Evolutionary conservation across 495 filamentous ascomycete species (phyloP).

Genomic region (Trichocladium uniseriatum): DNA sequence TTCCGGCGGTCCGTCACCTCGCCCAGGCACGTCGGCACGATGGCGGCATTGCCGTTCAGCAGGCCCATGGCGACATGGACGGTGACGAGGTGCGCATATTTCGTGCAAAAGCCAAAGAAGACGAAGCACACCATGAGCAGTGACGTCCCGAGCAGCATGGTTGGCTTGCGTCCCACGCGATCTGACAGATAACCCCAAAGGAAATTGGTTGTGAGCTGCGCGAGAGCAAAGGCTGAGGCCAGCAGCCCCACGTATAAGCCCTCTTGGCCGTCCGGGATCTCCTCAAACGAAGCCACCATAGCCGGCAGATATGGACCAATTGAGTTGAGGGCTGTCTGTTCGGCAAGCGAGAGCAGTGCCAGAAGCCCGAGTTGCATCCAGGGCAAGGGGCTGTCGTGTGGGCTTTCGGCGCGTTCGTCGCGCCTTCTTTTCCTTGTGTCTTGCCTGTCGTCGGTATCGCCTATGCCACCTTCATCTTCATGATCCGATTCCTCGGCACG

Average conservation of each 20-base stretch:
- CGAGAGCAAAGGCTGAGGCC: conserved; percentile 82
- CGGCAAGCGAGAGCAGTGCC: conserved; percentile 79
- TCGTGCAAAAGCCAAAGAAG: conserved; percentile 80
- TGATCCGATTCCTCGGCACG: conserved; percentile 9
- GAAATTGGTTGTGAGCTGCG: conserved; percentile 85
- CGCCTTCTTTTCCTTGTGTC: background rate
- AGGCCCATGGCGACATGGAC: conserved; percentile 87
- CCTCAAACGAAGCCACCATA: conserved; percentile 81
- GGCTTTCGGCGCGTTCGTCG: conserved; percentile 12
- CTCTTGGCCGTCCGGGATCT: conserved; percentile 58
- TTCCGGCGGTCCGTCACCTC: conserved; percentile 94
- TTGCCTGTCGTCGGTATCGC: background rate
- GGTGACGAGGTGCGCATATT: conserved; percentile 67
- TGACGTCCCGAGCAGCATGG: conserved; percentile 78
- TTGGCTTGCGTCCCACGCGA: conserved; percentile 81
- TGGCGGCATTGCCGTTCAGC: conserved; percentile 77
- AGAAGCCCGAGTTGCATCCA: conserved; percentile 74
- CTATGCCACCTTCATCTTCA: conserved; percentile 1
- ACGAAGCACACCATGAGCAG: conserved; percentile 72
- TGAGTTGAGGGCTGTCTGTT: conserved; percentile 93
- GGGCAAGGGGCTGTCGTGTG: conserved; percentile 58
- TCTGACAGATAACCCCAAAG: conserved; percentile 92
- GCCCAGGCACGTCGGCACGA: conserved; percentile 86
- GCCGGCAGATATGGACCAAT: conserved; percentile 93
- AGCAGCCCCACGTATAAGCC: conserved; percentile 87